Percentiles rank a stretch among this genome's conserved stretches.
phyloP scores from a whole-genome alignment of 345 rosid genomes.

The Psidium friedrichsthalianum region DNA sequence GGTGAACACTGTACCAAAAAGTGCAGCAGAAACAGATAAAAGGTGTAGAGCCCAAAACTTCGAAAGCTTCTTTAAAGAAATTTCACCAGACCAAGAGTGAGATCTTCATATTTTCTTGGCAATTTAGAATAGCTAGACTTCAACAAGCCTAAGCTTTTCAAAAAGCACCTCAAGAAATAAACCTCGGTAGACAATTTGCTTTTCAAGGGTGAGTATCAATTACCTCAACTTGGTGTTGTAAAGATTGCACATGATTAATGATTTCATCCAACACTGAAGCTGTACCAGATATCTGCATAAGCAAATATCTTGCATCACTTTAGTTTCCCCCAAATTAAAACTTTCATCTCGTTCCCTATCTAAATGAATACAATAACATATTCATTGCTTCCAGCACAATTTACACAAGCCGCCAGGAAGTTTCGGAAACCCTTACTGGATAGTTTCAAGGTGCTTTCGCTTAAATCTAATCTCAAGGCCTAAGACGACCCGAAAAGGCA shows the following conservation, averaged over 20 bases:
- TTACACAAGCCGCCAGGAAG: not conserved
- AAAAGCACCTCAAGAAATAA: not conserved
- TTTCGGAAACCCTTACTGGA: not conserved
- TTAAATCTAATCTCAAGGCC: not conserved
- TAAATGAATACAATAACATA: not conserved
- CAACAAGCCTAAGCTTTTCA: not conserved
- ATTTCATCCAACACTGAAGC: constrained; percentile 93
- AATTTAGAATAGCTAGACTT: not conserved
- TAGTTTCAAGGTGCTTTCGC: not conserved
- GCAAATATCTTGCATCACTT: constrained; percentile 7
- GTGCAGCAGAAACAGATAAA: not conserved
- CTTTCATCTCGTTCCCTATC: not conserved
- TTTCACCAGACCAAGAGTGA: not conserved
- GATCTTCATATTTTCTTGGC: not conserved
- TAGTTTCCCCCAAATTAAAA: not conserved
- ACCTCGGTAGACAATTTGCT: not conserved
- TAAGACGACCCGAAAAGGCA: not conserved
- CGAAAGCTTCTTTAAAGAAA: not conserved
- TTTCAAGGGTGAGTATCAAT: constrained; percentile 6
- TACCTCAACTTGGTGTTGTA: constrained; percentile 98
- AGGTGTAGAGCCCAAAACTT: not conserved
- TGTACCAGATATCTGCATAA: constrained; percentile 85
- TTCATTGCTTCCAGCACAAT: not conserved
- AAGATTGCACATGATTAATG: constrained; percentile 84
- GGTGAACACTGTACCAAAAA: not conserved